These are phyloP conservation scores for Aspergillus panamensis DNA, from an alignment of 495 filamentous ascomycete genomes.

Conservation along the genomic window DNA sequence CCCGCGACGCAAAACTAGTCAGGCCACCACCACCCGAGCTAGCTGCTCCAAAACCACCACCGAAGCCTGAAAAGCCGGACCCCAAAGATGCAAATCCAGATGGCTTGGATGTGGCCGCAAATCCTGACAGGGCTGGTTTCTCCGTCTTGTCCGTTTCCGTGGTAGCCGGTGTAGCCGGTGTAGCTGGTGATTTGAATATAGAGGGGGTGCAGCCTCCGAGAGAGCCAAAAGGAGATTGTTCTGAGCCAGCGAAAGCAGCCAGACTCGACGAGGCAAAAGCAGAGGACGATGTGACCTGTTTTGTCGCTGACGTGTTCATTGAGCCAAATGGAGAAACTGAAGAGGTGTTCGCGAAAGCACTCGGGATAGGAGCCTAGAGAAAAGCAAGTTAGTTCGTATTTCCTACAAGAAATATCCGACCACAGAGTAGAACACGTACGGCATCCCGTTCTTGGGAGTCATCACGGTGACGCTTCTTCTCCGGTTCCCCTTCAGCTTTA, in stretches of 20 bases:
- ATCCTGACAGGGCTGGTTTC: constrained; percentile 30
- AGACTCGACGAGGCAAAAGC: constrained; percentile 53
- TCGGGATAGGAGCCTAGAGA: constrained; percentile 39
- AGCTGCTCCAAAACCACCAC: constrained; percentile 50
- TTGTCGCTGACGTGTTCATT: constrained; percentile 29
- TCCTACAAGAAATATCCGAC: not conserved
- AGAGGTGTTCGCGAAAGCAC: constrained; percentile 53
- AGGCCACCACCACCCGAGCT: constrained; percentile 51
- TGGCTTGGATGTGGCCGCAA: constrained; percentile 29
- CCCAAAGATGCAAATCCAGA: constrained; percentile 37
- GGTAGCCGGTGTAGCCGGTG: constrained; percentile 17
- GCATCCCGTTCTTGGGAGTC: constrained; percentile 37
- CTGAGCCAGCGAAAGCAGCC: constrained; percentile 49
- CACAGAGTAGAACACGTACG: constrained; percentile 16
- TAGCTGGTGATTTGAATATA: constrained; percentile 33
- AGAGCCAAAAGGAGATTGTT: constrained; percentile 56
- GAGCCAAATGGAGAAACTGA: constrained; percentile 48
- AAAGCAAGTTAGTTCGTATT: constrained; percentile 1
- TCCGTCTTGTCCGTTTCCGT: constrained; percentile 20
- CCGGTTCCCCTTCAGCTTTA: constrained; percentile 33
- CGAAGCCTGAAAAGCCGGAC: constrained; percentile 50
- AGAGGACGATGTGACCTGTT: constrained; percentile 42
- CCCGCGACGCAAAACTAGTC: constrained; percentile 66
- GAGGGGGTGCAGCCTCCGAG: constrained; percentile 42
- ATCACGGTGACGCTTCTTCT: constrained; percentile 48